phyloP scores from a whole-genome alignment of 1,139 yeast species.

The Suhomyces terraborum region DNA sequence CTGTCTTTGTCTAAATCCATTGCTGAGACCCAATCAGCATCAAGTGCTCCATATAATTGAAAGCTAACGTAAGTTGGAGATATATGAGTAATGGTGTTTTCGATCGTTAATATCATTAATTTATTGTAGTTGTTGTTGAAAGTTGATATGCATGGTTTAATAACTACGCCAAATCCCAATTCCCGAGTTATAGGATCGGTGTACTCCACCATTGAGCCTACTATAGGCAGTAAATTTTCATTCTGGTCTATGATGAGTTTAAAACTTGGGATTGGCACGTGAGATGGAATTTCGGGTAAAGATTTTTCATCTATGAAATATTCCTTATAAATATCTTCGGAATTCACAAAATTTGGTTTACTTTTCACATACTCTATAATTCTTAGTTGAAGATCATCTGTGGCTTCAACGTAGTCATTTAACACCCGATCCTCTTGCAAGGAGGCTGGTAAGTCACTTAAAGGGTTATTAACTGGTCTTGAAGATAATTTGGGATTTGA shows the following conservation, averaged over 20 bases:
- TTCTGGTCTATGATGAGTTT: slow-evolving; percentile 25
- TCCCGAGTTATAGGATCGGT: slow-evolving; percentile 17
- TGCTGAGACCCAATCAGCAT: slow-evolving; percentile 23
- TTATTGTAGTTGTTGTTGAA: slow-evolving; percentile 41
- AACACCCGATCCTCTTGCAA: background rate
- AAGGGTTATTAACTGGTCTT: no score
- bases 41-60: slow-evolving; percentile 31
- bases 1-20: slow-evolving; percentile 27
- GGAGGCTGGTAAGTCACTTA: background rate
- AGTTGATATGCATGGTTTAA: slow-evolving; percentile 30
- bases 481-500: no score
- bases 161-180: slow-evolving; percentile 35
- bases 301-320: background rate
- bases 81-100: slow-evolving; percentile 32
- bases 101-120: slow-evolving; percentile 32
- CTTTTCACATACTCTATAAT: slow-evolving; percentile 4
- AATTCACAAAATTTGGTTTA: slow-evolving; percentile 7
- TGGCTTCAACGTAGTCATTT: slow-evolving; percentile 5
- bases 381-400: slow-evolving; percentile 5
- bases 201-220: slow-evolving; percentile 42
- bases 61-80: slow-evolving; percentile 30
- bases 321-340: background rate
- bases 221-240: slow-evolving; percentile 23
- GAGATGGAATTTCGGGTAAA: background rate
- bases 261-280: slow-evolving; percentile 17